Conservation (phyloP, 371 early-diverging fungal species). For the Amoeboaphelidium protococcarum region DNA sequence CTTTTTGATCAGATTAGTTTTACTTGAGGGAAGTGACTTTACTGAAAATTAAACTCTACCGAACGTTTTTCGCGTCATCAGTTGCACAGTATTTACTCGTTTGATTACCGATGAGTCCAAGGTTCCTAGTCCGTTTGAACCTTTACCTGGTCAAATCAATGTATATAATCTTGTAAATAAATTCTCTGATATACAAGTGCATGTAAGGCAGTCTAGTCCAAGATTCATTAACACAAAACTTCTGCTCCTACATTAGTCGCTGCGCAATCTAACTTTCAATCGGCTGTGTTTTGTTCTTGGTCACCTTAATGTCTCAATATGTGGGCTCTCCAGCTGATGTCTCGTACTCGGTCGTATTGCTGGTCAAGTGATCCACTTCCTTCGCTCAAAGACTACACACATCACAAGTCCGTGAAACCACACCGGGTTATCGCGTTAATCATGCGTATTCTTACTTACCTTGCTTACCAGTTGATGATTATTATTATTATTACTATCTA, state of each 20-base stretch:
- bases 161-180: no score
- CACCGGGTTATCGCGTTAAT: constrained; percentile 53
- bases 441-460: no score
- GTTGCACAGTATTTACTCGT: no score
- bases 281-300: constrained; percentile 30
- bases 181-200: constrained; percentile 61
- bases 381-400: constrained; percentile 39
- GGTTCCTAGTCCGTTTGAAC: no score
- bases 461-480: no score
- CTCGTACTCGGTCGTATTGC: neutral
- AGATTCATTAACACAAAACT: constrained; percentile 76
- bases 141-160: no score
- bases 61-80: no score
- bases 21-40: no score
- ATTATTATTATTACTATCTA: no score
- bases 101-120: no score
- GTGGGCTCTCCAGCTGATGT: neutral
- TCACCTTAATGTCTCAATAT: neutral
- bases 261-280: constrained; percentile 39
- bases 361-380: constrained; percentile 7
- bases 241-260: constrained; percentile 31
- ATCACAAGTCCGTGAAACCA: constrained; percentile 57
- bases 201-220: constrained; percentile 96
- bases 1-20: no score
- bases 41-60: no score